Evolutionary conservation across 345 rosid genomes (phyloP).

Genomic region (Arabidopsis suecica): DNA sequence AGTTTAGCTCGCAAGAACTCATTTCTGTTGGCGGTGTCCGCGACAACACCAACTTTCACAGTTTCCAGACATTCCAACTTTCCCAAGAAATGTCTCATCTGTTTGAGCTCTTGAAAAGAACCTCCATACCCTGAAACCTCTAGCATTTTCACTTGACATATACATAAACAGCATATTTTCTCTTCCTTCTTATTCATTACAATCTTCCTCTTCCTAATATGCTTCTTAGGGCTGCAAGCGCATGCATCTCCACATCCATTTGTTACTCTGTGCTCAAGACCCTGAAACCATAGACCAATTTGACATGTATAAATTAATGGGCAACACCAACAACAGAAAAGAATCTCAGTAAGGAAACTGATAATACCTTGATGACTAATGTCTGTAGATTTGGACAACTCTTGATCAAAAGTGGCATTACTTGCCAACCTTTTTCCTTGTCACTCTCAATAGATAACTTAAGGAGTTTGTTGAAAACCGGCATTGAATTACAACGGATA

Average conservation of each 20-base stretch:
- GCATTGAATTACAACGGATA: conserved; percentile 10
- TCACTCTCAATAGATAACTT: conserved; percentile 12
- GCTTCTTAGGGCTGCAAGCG: neutral
- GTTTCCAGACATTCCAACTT: too few species aligned
- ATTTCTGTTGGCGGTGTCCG: too few species aligned
- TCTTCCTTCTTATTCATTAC: neutral
- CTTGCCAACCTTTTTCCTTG: conserved; percentile 15
- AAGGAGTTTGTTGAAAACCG: conserved; percentile 15
- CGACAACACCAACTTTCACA: too few species aligned
- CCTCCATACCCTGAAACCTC: too few species aligned
- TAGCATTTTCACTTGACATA: too few species aligned
- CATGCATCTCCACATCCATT: conserved; percentile 19
- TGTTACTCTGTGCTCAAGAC: conserved; percentile 1
- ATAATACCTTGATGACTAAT: neutral
- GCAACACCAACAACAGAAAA: neutral
- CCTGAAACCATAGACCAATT: conserved; percentile 4
- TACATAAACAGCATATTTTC: too few species aligned
- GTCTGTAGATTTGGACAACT: conserved; percentile 19
- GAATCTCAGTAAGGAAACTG: neutral
- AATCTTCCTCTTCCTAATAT: neutral
- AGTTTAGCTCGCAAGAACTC: neutral
- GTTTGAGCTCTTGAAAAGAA: too few species aligned
- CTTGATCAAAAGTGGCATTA: conserved; percentile 1
- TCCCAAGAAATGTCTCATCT: too few species aligned
- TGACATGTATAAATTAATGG: neutral